Percentiles rank a stretch among this genome's conserved stretches.
phyloP scores from a whole-genome alignment of 805 yeast species.

The Starmerella bombi region DNA sequence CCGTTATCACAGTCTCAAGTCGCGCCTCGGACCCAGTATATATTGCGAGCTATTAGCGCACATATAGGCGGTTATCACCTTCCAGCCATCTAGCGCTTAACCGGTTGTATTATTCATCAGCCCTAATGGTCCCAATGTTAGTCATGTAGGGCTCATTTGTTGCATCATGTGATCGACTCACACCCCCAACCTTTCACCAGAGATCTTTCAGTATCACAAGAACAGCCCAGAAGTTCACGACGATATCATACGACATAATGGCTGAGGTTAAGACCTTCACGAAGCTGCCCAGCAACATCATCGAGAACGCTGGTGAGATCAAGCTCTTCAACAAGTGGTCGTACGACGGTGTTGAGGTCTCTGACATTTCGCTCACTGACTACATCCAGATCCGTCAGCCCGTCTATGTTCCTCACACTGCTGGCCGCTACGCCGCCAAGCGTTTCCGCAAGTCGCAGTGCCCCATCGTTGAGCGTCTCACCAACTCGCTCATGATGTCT shows the following conservation, averaged over 20 bases:
- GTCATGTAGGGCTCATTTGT: not conserved
- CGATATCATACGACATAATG: conserved; percentile 25
- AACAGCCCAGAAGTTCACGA: not conserved
- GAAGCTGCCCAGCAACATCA: conserved; percentile 91
- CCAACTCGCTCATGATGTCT: conserved; percentile 99
- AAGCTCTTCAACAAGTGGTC: conserved; percentile 99
- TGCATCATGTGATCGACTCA: conserved; percentile 15
- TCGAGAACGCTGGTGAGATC: conserved; percentile 89
- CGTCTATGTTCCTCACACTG: conserved; percentile 96
- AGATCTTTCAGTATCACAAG: conserved; percentile 1
- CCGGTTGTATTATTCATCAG: not conserved
- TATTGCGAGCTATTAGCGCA: too few species aligned
- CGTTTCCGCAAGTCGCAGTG: conserved; percentile 99
- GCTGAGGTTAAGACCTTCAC: conserved; percentile 80
- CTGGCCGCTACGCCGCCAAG: conserved; percentile 98
- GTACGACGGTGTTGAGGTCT: conserved; percentile 91
- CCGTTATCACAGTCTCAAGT: too few species aligned
- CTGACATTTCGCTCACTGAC: conserved; percentile 96
- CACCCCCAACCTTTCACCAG: not conserved
- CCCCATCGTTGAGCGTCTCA: conserved; percentile 97
- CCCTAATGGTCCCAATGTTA: too few species aligned
- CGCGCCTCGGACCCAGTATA: too few species aligned
- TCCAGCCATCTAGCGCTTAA: too few species aligned
- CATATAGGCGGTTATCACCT: too few species aligned
- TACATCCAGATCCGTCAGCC: conserved; percentile 97